A percentile compares a stretch with the other conserved stretches of the same genome.
These are phyloP conservation scores for Lenzites betulinus DNA, from an alignment of 768 basidiomycete species.

Conservation along the genomic window DNA sequence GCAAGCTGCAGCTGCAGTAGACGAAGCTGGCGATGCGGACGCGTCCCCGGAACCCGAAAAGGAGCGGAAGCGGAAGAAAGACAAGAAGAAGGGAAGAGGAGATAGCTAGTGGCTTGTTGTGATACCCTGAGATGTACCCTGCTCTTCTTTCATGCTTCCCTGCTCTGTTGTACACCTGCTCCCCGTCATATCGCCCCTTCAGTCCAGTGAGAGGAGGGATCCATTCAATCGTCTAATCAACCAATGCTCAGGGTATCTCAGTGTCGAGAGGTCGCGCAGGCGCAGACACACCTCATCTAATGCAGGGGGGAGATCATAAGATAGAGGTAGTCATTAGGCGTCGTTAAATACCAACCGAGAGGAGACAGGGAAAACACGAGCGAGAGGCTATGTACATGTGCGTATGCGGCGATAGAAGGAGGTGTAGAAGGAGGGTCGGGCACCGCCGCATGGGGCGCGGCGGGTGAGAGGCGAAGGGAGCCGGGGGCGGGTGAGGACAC, in stretches of 20 bases:
- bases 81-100: constrained; percentile 25
- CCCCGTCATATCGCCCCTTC: neutral
- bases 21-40: constrained; percentile 15
- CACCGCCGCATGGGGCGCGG: constrained; percentile 11
- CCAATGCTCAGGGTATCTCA: neutral
- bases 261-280: neutral
- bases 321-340: constrained; percentile 22
- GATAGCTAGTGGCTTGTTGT: neutral
- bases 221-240: neutral
- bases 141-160: too few species aligned
- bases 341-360: constrained; percentile 25
- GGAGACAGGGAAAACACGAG: constrained; percentile 5
- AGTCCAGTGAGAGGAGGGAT: neutral
- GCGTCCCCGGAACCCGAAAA: constrained; percentile 22
- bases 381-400: constrained; percentile 14
- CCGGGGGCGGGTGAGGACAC: too few species aligned
- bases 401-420: constrained; percentile 3
- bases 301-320: constrained; percentile 11
- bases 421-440: constrained; percentile 19
- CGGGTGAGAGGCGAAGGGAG: neutral
- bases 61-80: constrained; percentile 31
- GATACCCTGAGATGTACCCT: neutral
- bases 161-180: neutral
- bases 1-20: constrained; percentile 8
- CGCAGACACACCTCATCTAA: neutral